Percentiles rank a stretch among this genome's conserved stretches.
These are phyloP conservation scores for Ophiocordyceps sinensis DNA, from an alignment of 2,329 filamentous ascomycete species.

Conservation along the genomic window DNA sequence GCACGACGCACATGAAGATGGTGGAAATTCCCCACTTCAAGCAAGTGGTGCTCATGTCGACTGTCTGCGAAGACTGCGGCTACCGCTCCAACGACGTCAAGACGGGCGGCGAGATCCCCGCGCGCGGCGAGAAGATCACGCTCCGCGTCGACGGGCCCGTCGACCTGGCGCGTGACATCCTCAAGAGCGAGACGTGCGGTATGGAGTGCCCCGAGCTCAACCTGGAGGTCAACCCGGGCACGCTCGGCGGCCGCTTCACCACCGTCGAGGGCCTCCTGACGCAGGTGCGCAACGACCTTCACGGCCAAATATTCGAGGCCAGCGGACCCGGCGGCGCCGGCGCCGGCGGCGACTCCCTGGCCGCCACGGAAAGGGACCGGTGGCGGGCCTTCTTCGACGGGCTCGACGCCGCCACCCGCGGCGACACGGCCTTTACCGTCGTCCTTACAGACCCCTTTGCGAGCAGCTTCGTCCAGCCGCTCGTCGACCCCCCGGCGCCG, in stretches of 20 bases:
- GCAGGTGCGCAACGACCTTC: constrained; percentile 81
- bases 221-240: constrained; percentile 81
- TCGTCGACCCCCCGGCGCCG: constrained; percentile 53
- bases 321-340: constrained; percentile 41
- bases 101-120: constrained; percentile 84
- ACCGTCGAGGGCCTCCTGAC: constrained; percentile 90
- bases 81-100: constrained; percentile 96
- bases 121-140: constrained; percentile 70
- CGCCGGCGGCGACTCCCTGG: constrained; percentile 66
- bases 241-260: constrained; percentile 89
- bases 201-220: constrained; percentile 77
- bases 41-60: constrained; percentile 91
- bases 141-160: constrained; percentile 52
- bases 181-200: constrained; percentile 88
- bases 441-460: constrained; percentile 79
- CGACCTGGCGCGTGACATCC: constrained; percentile 81
- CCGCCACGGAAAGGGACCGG: constrained; percentile 44
- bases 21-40: constrained; percentile 97
- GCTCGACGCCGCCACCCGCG: constrained; percentile 65
- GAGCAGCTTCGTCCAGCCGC: constrained; percentile 84
- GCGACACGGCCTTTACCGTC: constrained; percentile 67
- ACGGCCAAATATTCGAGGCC: constrained; percentile 71
- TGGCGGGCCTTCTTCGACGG: constrained; percentile 74
- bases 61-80: constrained; percentile 79
- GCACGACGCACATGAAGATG: constrained; percentile 96